Percentiles rank a stretch among this genome's conserved stretches.
These are phyloP conservation scores for Geranium incanum DNA, from an alignment of 441 rosid genomes.

Conservation along the genomic window DNA sequence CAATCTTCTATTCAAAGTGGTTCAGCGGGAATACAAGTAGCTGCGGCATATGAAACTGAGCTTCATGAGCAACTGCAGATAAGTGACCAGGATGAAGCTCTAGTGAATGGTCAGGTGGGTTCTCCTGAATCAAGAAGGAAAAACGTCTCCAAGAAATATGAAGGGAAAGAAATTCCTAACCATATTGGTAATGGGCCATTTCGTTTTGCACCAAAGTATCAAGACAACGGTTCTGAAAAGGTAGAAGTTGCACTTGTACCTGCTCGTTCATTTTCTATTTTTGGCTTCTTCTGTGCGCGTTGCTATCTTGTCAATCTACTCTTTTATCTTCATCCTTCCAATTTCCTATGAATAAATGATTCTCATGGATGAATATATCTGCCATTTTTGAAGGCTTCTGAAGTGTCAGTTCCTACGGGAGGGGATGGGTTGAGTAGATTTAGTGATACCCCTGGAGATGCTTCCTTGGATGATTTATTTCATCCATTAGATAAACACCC, in stretches of 20 bases:
- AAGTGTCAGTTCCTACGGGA: constrained; percentile 45
- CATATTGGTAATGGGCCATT: constrained; percentile 37
- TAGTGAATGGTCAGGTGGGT: constrained; percentile 37
- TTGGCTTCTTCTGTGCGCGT: not conserved
- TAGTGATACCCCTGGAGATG: constrained; percentile 96
- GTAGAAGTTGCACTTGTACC: constrained; percentile 31
- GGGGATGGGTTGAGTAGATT: constrained; percentile 80
- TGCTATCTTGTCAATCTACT: not conserved
- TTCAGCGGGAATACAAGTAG: constrained; percentile 31
- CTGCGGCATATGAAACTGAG: constrained; percentile 27
- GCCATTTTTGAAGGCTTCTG: constrained; percentile 40
- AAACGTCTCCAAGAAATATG: constrained; percentile 35
- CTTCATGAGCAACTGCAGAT: constrained; percentile 26
- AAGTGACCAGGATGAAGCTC: constrained; percentile 38
- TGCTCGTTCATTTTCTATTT: not conserved
- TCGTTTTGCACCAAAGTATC: constrained; percentile 47
- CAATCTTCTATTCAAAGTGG: constrained; percentile 38
- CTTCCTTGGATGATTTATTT: constrained; percentile 89
- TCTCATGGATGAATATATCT: constrained; percentile 27
- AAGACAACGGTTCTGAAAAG: constrained; percentile 52
- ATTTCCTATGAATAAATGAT: constrained; percentile 71
- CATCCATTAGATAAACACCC: constrained; percentile 58
- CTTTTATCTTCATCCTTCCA: constrained; percentile 23
- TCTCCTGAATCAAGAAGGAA: constrained; percentile 44
- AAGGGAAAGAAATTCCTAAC: constrained; percentile 39